Evolutionary conservation across 1,139 yeast species (phyloP).

Genomic region (Suhomyces terraborum): DNA sequence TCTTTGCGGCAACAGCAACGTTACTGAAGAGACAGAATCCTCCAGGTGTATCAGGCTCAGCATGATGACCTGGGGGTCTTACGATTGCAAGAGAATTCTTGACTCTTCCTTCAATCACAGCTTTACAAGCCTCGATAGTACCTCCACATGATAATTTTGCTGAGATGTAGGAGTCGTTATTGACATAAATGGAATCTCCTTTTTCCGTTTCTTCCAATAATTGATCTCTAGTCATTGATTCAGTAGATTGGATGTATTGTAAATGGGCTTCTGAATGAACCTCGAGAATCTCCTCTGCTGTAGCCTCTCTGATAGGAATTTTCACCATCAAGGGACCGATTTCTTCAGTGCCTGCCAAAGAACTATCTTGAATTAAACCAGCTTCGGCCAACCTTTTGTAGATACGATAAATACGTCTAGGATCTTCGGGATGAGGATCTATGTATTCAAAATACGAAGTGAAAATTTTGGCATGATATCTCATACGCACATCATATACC

Average conservation of each 20-base stretch:
- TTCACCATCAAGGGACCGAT: conserved; percentile 89
- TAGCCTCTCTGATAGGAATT: conserved; percentile 88
- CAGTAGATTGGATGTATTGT: conserved; percentile 73
- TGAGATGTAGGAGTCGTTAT: conserved; percentile 83
- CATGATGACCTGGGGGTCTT: conserved; percentile 99
- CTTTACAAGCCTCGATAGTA: conserved; percentile 92
- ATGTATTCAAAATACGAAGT: conserved; percentile 91
- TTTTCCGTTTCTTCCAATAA: conserved; percentile 81
- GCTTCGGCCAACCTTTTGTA: conserved; percentile 93
- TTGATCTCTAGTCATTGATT: conserved; percentile 75
- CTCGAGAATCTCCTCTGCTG: conserved; percentile 77
- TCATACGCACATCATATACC: conserved; percentile 95
- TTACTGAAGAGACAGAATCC: conserved; percentile 96
- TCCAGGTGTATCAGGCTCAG: conserved; percentile 96
- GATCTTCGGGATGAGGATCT: conserved; percentile 99
- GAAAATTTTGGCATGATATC: conserved; percentile 93
- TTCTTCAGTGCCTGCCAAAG: conserved; percentile 76
- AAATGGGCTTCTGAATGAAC: conserved; percentile 87
- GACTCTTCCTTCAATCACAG: conserved; percentile 90
- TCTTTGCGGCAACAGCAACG: conserved; percentile 96
- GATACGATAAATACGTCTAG: conserved; percentile 90
- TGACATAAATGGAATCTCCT: conserved; percentile 94
- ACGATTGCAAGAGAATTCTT: conserved; percentile 93
- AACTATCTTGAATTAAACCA: conserved; percentile 81
- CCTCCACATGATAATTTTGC: conserved; percentile 97